Percentiles rank a stretch among this genome's conserved stretches.
Evolutionary conservation across 192 early-diverging fungal genomes (phyloP).

Genomic region (Rhizophagus clarus): DNA sequence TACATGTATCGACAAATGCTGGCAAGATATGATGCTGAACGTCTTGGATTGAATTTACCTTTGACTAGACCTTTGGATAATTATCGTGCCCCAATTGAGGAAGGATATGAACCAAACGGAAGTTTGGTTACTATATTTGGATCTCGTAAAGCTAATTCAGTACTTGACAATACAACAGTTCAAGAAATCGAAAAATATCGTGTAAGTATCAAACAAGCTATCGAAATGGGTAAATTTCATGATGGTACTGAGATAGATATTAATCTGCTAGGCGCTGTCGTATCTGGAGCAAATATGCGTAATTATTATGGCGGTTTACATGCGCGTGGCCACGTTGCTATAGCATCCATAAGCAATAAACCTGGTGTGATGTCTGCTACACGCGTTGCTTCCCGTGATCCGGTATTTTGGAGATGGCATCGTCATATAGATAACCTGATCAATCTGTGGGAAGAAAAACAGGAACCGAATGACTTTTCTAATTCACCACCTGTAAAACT

Average conservation of each 20-base stretch:
- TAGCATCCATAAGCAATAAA: not conserved
- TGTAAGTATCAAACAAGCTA: not conserved
- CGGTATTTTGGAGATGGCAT: conserved; percentile 15
- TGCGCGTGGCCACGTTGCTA: not conserved
- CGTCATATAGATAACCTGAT: conserved; percentile 1
- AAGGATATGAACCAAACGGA: not conserved
- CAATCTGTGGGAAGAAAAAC: not conserved
- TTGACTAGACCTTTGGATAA: not conserved
- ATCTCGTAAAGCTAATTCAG: not conserved
- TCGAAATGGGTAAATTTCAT: not conserved
- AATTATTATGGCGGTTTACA: not conserved
- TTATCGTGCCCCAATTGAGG: not conserved
- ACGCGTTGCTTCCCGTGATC: not conserved
- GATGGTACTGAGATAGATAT: not conserved
- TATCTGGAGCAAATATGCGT: not conserved
- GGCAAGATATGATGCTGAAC: not conserved
- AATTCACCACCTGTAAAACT: not conserved
- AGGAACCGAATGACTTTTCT: not conserved
- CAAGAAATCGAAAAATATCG: not conserved
- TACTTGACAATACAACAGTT: not conserved
- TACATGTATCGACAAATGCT: conserved; percentile 13
- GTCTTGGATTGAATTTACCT: not conserved
- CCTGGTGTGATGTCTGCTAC: not conserved
- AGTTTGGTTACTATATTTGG: not conserved
- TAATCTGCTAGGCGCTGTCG: not conserved